Conservation (phyloP, 75 land plant genomes). For the Cryptomeria japonica region DNA sequence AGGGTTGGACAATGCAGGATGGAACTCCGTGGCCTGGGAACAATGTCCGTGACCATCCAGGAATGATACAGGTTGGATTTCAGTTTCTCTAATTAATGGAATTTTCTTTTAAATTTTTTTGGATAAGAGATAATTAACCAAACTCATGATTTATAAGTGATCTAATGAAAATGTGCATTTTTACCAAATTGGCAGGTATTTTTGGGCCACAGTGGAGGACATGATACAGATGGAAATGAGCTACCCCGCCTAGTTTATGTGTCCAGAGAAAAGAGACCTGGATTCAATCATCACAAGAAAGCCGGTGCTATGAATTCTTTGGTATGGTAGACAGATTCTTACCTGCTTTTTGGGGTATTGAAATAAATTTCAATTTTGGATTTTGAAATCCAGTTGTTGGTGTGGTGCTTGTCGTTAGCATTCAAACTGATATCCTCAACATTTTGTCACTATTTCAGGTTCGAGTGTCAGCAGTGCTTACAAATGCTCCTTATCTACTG, state of each 20-base stretch:
- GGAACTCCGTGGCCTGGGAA: conserved; percentile 81
- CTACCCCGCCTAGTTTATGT: conserved; percentile 67
- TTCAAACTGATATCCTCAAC: not conserved
- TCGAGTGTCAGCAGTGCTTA: conserved; percentile 61
- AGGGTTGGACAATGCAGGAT: conserved; percentile 79
- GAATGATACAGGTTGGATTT: conserved; percentile 60
- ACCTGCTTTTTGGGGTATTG: not conserved
- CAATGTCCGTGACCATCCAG: conserved; percentile 64
- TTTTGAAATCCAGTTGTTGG: not conserved
- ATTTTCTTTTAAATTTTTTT: not conserved
- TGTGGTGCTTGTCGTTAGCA: not conserved
- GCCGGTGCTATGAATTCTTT: conserved; percentile 75
- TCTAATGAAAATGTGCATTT: not conserved
- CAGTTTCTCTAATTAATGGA: not conserved
- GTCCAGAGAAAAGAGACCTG: conserved; percentile 70
- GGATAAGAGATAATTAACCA: not conserved
- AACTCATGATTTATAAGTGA: not conserved
- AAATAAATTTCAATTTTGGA: not conserved
- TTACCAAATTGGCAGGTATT: conserved; percentile 36
- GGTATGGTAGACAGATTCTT: conserved; percentile 22
- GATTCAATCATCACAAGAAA: conserved; percentile 69
- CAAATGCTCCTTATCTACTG: conserved; percentile 58
- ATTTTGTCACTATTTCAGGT: conserved; percentile 26
- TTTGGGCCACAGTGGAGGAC: conserved; percentile 67
- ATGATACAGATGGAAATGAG: conserved; percentile 68